These are phyloP conservation scores for Mycena polygramma DNA, from an alignment of 768 basidiomycete genomes.

Conservation along the genomic window DNA sequence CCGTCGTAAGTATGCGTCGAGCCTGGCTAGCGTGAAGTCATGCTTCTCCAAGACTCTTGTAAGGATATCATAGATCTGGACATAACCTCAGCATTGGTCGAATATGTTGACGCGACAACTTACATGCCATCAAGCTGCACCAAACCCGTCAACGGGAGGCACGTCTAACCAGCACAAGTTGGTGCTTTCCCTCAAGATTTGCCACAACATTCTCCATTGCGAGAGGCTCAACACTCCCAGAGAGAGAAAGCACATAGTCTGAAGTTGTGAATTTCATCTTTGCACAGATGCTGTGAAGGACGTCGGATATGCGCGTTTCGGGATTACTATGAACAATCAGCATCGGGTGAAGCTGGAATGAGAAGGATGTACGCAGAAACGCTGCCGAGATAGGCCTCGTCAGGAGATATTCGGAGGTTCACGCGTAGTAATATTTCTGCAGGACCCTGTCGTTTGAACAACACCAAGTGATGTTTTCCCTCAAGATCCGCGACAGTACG, in stretches of 20 bases:
- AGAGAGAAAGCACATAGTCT: neutral
- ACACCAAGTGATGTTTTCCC: neutral
- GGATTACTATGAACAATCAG: neutral
- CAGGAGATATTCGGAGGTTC: constrained; percentile 1
- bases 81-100: too few species aligned
- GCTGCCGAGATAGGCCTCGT: neutral
- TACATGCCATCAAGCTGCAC: neutral
- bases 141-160: neutral
- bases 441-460: neutral
- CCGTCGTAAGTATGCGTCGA: too few species aligned
- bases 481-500: neutral
- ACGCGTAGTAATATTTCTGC: neutral
- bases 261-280: neutral
- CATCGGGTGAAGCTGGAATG: too few species aligned
- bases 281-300: neutral
- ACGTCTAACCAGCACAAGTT: constrained; percentile 11
- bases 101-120: neutral
- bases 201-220: neutral
- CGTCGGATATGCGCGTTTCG: neutral
- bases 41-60: too few species aligned
- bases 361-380: neutral
- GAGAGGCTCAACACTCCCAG: neutral
- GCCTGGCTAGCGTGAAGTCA: too few species aligned
- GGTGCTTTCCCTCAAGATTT: constrained; percentile 4
- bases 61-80: too few species aligned